Base-by-base conservation (phyloP, 495 filamentous ascomycete genomes). In the Parathielavia hyrcaniae region DNA sequence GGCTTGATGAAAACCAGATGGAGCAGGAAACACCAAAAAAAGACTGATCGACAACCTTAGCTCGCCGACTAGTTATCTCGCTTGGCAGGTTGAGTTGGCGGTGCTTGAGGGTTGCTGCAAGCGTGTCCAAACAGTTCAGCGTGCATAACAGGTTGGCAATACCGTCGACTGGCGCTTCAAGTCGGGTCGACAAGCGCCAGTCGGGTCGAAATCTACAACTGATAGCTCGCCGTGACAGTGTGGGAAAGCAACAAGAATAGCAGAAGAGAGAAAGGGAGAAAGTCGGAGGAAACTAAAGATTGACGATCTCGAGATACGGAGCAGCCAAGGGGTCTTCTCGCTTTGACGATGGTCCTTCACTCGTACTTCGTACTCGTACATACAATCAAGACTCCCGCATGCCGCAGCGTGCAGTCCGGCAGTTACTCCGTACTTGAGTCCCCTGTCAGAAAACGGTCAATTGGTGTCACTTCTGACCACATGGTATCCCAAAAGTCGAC, bases 1-100 rank as follows among this genome's bases (percentile, higher is more conserved):
- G 51, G 51, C 51, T 10, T 16, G 13, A 17, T n/a, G n/a, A n/a
- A n/a, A 19, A 17, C 4, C 45, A 35, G 43, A n/a, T 30, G 6
- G 26, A 30, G 26, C 26, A 30, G 26, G 26, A 30, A 30, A 30
- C 26, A 6, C 23, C 17, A 51, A 17, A 43, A 32, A 41, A 9
- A 40, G 23, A 4, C 19, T 19, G 39, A 55, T 46, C 26, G 26
- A 46, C 23, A 12, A 36, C n/a, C 14, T 38, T 0, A 17, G n/a
- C 40, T 17, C 8, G 13, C 30, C 26, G 14, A 16, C 36, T 19
- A n/a, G n/a, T n/a, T n/a, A 16, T 30, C 39, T 6, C 35, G 26
- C 23, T 54, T 8, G 40, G 39, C 51, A 22, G 39, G n/a, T 47
- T 56, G 44, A 26, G 41, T 19, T 45, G 40, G 40, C 40, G 22